Evolutionary conservation across 228 moss, liverwort and hornwort genomes (phyloP).

Genomic region (Sphagnum fallax): DNA sequence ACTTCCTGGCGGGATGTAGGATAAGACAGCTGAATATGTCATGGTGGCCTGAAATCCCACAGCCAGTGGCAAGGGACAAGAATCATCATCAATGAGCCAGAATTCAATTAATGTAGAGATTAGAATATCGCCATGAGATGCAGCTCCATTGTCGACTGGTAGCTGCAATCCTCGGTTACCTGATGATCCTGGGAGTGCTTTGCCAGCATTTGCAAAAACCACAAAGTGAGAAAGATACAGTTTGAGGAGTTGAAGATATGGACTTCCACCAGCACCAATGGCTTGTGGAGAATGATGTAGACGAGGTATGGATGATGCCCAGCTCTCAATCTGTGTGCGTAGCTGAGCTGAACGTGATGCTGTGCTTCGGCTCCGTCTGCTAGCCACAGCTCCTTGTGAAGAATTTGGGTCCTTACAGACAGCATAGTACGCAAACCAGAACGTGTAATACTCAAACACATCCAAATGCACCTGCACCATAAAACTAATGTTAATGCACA

Average conservation of each 20-base stretch:
- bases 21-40: slow-evolving; percentile 17
- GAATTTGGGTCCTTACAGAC: slow-evolving; percentile 56
- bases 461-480: slow-evolving; percentile 58
- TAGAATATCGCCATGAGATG: slow-evolving; percentile 55
- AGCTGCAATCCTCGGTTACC: slow-evolving; percentile 23
- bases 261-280: slow-evolving; percentile 37
- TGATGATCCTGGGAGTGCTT: slow-evolving; percentile 10
- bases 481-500: not conserved
- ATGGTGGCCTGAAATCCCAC: slow-evolving; percentile 30
- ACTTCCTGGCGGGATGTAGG: slow-evolving; percentile 58
- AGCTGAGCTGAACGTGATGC: slow-evolving; percentile 53
- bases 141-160: slow-evolving; percentile 29
- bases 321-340: slow-evolving; percentile 51
- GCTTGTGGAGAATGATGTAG: slow-evolving; percentile 47
- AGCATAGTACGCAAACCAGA: slow-evolving; percentile 67
- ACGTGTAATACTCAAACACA: slow-evolving; percentile 73
- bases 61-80: slow-evolving; percentile 49
- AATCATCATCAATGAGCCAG: slow-evolving; percentile 67
- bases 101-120: slow-evolving; percentile 47
- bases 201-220: slow-evolving; percentile 22
- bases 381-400: slow-evolving; percentile 31
- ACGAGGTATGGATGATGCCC: slow-evolving; percentile 65
- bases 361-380: slow-evolving; percentile 30
- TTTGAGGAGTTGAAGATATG: slow-evolving; percentile 57
- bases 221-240: slow-evolving; percentile 66